Evolutionary conservation across 768 basidiomycete species (phyloP).

Genomic region (Artomyces pyxidatus): DNA sequence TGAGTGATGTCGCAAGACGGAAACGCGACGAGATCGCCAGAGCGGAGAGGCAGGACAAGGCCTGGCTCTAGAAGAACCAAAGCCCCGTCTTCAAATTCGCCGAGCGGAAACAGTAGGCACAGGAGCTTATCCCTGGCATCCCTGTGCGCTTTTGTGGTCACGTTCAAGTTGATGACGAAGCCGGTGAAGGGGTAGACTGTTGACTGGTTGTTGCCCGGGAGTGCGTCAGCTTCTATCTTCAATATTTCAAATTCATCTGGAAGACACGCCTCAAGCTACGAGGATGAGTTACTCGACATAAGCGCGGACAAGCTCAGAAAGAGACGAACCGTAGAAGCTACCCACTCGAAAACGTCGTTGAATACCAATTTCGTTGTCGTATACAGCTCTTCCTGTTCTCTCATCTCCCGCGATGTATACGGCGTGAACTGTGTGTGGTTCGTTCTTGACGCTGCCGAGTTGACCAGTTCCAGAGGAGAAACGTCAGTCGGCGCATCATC

Average conservation of each 20-base stretch:
- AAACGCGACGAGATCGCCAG: conserved; percentile 5
- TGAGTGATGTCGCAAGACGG: neutral
- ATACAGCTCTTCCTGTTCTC: conserved; percentile 17
- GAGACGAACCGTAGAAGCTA: conserved; percentile 4
- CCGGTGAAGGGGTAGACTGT: neutral
- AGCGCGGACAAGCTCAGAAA: neutral
- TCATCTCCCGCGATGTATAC: neutral
- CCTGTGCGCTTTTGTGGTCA: neutral
- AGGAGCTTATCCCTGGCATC: neutral
- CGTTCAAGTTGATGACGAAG: neutral
- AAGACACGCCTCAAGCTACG: neutral
- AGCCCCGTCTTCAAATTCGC: neutral
- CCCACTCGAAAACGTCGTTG: neutral
- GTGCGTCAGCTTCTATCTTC: neutral
- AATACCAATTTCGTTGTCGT: conserved; percentile 1
- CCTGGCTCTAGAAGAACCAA: conserved; percentile 7
- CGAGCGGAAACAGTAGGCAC: neutral
- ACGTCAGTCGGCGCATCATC: neutral
- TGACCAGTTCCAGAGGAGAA: neutral
- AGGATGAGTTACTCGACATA: no score
- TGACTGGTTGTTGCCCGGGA: neutral
- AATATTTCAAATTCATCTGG: neutral
- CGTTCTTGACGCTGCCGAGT: neutral
- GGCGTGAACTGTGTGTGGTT: neutral
- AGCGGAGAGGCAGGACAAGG: conserved; percentile 1